A percentile compares a stretch with the other conserved stretches of the same genome.
Evolutionary conservation across 2,329 filamentous ascomycete genomes (phyloP).

Genomic region (Trichoderma atroviride): DNA sequence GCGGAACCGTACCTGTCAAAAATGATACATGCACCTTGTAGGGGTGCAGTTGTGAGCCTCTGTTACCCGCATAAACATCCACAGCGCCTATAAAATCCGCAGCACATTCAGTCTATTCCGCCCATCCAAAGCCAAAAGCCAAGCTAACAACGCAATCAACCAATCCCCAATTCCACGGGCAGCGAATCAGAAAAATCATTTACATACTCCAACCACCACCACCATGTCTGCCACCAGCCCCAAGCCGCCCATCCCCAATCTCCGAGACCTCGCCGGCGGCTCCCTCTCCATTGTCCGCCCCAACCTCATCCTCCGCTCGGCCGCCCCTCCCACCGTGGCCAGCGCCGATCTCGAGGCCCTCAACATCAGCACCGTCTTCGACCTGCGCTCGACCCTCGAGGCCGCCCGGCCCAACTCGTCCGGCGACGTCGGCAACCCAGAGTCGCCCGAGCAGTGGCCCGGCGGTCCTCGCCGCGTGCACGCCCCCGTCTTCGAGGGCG

Average conservation of each 20-base stretch:
- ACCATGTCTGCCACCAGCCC: background rate
- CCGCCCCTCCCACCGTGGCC: constrained; percentile 61
- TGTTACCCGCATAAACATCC: background rate
- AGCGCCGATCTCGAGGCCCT: constrained; percentile 56
- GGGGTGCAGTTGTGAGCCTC: no score
- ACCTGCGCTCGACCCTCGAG: constrained; percentile 66
- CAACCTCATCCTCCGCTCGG: constrained; percentile 67
- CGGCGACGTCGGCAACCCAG: constrained; percentile 34
- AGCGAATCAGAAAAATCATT: background rate
- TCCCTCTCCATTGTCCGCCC: constrained; percentile 56
- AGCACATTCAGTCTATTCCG: background rate
- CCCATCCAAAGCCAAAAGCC: no score
- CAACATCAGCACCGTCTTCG: constrained; percentile 67
- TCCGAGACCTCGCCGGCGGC: constrained; percentile 63
- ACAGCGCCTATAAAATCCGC: background rate
- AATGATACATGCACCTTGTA: background rate
- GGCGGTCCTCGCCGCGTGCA: constrained; percentile 56
- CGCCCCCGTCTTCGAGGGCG: constrained; percentile 64
- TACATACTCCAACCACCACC: background rate
- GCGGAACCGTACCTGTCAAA: background rate
- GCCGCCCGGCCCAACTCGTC: constrained; percentile 48
- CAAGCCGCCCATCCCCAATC: constrained; percentile 56
- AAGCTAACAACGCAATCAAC: background rate
- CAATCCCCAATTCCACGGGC: no score
- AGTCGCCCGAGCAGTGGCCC: constrained; percentile 15